phyloP scores from a whole-genome alignment of 2,329 filamentous ascomycete species.

The Aspergillus caelatus region DNA sequence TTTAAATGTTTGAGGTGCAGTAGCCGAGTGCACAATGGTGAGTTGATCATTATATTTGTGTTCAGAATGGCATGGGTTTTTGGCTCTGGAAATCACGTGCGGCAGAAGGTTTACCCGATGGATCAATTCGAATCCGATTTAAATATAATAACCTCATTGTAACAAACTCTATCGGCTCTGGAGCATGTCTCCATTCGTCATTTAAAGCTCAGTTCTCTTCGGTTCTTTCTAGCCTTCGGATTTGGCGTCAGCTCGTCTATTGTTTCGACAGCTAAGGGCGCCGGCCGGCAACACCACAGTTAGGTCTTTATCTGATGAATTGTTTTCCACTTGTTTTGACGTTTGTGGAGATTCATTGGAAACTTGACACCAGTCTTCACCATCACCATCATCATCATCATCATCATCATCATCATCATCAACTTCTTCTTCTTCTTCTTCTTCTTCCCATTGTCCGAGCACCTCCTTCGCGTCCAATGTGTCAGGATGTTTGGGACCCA shows the following conservation, averaged over 20 bases:
- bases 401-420: too few relatives aligned
- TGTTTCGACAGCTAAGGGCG: neutral
- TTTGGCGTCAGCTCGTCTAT: neutral
- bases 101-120: slow-evolving; percentile 6
- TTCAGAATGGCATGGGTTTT: neutral
- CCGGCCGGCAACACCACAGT: neutral
- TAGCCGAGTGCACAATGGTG: neutral
- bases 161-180: too few relatives aligned
- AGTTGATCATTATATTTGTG: neutral
- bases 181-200: too few relatives aligned
- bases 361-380: too few relatives aligned
- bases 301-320: neutral
- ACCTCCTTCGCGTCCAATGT: neutral
- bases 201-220: too few relatives aligned
- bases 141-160: too few relatives aligned
- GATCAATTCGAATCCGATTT: neutral
- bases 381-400: too few relatives aligned
- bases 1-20: neutral
- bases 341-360: neutral
- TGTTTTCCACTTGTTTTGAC: neutral
- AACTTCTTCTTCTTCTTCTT: neutral
- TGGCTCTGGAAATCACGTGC: neutral
- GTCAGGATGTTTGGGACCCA: neutral
- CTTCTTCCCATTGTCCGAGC: neutral
- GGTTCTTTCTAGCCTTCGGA: too few relatives aligned